phyloP scores from a whole-genome alignment of 352 stramenopile species.

The Phytophthora litchii region DNA sequence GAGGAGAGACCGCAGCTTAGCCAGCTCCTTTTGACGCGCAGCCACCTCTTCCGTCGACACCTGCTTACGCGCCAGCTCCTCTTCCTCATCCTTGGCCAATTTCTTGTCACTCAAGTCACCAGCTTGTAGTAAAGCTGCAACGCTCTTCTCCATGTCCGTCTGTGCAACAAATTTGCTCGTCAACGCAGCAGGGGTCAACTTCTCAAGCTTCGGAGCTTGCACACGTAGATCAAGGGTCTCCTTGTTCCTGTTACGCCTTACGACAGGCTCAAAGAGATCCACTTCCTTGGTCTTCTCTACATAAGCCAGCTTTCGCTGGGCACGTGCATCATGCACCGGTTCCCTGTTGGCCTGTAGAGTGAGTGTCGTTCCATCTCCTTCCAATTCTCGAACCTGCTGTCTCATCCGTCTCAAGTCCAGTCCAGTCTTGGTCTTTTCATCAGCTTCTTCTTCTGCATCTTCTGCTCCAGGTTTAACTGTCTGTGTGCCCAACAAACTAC shows the following conservation, averaged over 20 bases:
- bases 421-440: conserved; percentile 29
- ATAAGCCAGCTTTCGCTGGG: conserved; percentile 91
- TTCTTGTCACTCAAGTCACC: conserved; percentile 65
- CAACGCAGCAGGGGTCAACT: conserved; percentile 84
- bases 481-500: conserved; percentile 38
- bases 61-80: conserved; percentile 75
- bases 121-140: conserved; percentile 68
- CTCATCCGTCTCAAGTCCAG: conserved; percentile 67
- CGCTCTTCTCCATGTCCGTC: conserved; percentile 90
- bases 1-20: conserved; percentile 96
- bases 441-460: conserved; percentile 18
- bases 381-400: conserved; percentile 75
- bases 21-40: conserved; percentile 91
- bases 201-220: conserved; percentile 83
- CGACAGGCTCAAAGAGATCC: conserved; percentile 88
- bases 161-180: conserved; percentile 93
- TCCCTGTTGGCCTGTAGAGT: conserved; percentile 71
- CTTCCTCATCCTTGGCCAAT: conserved; percentile 68
- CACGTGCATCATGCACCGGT: conserved; percentile 86
- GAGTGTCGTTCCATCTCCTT: conserved; percentile 55
- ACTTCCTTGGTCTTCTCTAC: conserved; percentile 88
- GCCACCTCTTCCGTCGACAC: conserved; percentile 83
- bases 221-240: conserved; percentile 95
- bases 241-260: conserved; percentile 93
- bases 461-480: conserved; percentile 49